Evolutionary conservation across 345 rosid genomes (phyloP), one percentile per base, ranked within the genome.

Genomic region (Iberis pinnata): DNA sequence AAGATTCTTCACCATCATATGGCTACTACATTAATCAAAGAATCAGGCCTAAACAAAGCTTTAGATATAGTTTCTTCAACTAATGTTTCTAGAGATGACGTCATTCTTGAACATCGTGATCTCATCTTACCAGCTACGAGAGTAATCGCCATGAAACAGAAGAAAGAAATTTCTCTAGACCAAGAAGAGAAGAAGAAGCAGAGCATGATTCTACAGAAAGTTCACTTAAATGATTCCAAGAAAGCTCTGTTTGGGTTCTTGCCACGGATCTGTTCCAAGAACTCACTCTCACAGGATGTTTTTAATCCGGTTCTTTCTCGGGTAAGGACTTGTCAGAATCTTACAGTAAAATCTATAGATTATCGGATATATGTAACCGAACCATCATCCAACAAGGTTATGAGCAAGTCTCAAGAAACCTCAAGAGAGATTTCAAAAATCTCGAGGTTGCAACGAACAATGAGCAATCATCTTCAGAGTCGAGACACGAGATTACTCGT

Each of bases 51-150:
- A 0, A 60, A 74, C 60, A 67, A 71, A 40, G 63, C 49, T 62
- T 24, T 60, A 5, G 84, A 81, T 2, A 61, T 71, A 12, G 63
- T 82, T 69, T 82, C 88, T 48, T 62, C 67, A 1, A 49, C 59
- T 51, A 17, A 33, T 44, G 48, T 27, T 24, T 19, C 65, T 9
- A 9, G 33, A 43, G 56, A 58, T 63, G 49, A 76, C 80, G 69
- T 74, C 69, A 35, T 65, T 80, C 3, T 79, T 78, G 56, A 92
- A n/a, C n/a, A n/a, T n/a, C n/a, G n/a, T n/a, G n/a, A n/a, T 60
- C 78, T 88, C 77, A 83, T 92, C 76, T 77, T 90, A 61, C 89
- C 93, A 27, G 98, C 86, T 2, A 95, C 98, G 15, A 75, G 73
- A 79, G 98, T 93, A 31, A 79, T 87, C 82, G 73, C 98, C 22